Evolutionary conservation across 2,329 filamentous ascomycete species (phyloP), one percentile per base, ranked within the genome.

Genomic region (Polychaeton citri): DNA sequence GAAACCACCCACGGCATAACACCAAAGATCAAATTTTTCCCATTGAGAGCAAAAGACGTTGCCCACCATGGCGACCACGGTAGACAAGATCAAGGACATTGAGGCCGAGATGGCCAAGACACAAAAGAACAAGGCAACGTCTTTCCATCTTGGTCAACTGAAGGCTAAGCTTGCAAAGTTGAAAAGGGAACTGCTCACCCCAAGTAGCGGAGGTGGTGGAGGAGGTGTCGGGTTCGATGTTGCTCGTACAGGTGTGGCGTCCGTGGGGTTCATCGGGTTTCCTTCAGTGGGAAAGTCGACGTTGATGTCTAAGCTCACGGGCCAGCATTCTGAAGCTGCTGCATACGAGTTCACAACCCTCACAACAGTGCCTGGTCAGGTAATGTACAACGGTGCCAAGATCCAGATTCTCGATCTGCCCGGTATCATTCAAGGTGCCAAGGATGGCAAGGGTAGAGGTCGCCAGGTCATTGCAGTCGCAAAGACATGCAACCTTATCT

Each of bases 311-410:
- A 77, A 70, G 54, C 65, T 98, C 57, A 98, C 90, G 30, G 90
- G 90, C 35, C 88, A 95, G 63, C 88, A 98, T 59, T 96, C 88
- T 2, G 90, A 98, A 69, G 88, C 78, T 38, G 90, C 90, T 13
- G 90, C 88, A 35, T 98, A 98, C 64, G 90, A 98, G 60, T 98
- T 98, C 68, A 98, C 90, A 46, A 98, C 90, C 37, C 71, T 98
- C 59, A 98, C 90, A 21, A 95, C 88, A 32, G 90, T 98, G 33
- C 90, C 90, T 30, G 90, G 90, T 36, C 90, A 96, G 66, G 86
- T 98, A 43, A 66, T 81, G 50, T 96, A 96, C 65, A 96, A 98
- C 55, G 90, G 88, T 40, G 90, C 90, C 33, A 93, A 93, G 52
- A 81, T 98, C 50, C 90, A 98, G 63, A 96, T 98, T 65, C 83